Evolutionary conservation across 495 filamentous ascomycete genomes (phyloP).

Genomic region (Symbiotaphrina buchneri): DNA sequence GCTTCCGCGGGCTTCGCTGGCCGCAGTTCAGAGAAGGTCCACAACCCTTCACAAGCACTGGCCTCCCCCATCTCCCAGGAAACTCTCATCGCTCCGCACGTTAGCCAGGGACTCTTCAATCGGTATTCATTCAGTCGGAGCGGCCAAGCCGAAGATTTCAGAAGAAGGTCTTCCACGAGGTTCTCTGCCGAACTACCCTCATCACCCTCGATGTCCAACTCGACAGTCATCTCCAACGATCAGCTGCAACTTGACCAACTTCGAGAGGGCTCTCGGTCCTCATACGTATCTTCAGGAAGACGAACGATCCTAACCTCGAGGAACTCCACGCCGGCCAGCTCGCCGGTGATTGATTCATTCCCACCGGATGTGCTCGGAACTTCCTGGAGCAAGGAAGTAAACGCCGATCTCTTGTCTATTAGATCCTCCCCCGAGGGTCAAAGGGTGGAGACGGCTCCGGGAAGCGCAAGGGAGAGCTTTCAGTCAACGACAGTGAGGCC

Average conservation of each 20-base stretch:
- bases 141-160: too few species aligned
- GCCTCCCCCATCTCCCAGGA: too few species aligned
- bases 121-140: too few species aligned
- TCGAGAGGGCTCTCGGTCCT: conserved; percentile 5
- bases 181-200: conserved; percentile 20
- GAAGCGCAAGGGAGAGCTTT: background rate
- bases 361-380: background rate
- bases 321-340: conserved; percentile 1
- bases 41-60: too few species aligned
- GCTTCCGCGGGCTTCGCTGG: too few species aligned
- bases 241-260: conserved; percentile 9
- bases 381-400: background rate
- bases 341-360: background rate
- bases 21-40: too few species aligned
- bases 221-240: conserved; percentile 7
- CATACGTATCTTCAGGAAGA: conserved; percentile 3
- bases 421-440: background rate
- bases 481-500: background rate
- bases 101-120: too few species aligned
- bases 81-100: too few species aligned
- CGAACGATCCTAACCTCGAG: conserved; percentile 3
- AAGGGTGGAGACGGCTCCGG: background rate
- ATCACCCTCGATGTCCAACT: too few species aligned
- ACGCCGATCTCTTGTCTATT: background rate
- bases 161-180: too few species aligned